Evolutionary conservation across 192 early-diverging fungal species (phyloP).

Genomic region (Coemansia sp.): DNA sequence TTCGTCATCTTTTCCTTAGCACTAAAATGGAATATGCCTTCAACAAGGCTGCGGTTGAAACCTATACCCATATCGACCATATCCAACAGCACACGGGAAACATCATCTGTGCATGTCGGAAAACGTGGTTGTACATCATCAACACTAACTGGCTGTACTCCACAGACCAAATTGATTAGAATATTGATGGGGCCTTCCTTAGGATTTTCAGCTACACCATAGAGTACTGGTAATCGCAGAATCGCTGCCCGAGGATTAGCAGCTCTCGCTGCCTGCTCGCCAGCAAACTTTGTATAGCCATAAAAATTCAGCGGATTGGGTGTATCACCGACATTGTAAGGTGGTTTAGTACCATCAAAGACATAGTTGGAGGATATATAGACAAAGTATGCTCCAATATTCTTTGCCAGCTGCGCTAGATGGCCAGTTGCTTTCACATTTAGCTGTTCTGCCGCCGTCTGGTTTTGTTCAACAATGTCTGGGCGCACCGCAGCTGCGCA

Average conservation of each 20-base stretch:
- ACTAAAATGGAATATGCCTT: conserved; percentile 39
- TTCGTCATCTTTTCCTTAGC: conserved; percentile 44
- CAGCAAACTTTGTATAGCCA: conserved; percentile 75
- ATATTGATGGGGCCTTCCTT: conserved; percentile 77
- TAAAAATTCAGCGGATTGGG: conserved; percentile 84
- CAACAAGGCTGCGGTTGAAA: conserved; percentile 5
- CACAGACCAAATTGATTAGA: conserved; percentile 62
- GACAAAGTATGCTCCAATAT: conserved; percentile 59
- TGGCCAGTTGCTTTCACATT: conserved; percentile 65
- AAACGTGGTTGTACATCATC: conserved; percentile 71
- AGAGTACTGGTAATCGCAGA: conserved; percentile 79
- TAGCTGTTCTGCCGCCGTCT: conserved; percentile 58
- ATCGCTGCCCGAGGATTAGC: conserved; percentile 62
- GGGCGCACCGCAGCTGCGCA: conserved; percentile 87
- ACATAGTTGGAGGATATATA: conserved; percentile 94
- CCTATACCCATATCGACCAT: conserved; percentile 50
- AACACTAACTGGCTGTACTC: conserved; percentile 53
- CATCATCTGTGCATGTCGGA: conserved; percentile 80
- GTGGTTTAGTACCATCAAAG: conserved; percentile 82
- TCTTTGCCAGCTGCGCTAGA: conserved; percentile 57
- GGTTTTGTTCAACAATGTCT: conserved; percentile 72
- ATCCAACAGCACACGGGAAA: conserved; percentile 67
- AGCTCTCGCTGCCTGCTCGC: conserved; percentile 63
- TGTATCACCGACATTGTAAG: conserved; percentile 67
- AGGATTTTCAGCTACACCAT: conserved; percentile 63